phyloP scores from a whole-genome alignment of 2,329 filamentous ascomycete species.

The Knoxdaviesia capensis region DNA sequence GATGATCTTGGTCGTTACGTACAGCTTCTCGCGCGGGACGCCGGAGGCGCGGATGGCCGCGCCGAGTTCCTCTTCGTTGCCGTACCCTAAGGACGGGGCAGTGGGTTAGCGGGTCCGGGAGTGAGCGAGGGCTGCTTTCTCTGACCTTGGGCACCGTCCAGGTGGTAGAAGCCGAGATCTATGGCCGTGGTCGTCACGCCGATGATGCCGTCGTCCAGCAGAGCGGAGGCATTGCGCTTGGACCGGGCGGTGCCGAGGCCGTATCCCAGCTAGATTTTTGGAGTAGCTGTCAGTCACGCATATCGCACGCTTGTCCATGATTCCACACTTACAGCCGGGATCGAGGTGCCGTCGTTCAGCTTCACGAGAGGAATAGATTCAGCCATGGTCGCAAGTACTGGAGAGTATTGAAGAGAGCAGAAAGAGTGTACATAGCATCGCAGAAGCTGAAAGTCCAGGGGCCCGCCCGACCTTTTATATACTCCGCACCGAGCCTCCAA shows the following conservation, averaged over 20 bases:
- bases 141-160: constrained; percentile 54
- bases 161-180: constrained; percentile 47
- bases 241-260: constrained; percentile 50
- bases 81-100: constrained; percentile 24
- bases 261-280: constrained; percentile 38
- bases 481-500: too few species aligned
- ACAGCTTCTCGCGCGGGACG: constrained; percentile 46
- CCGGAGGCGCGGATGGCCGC: constrained; percentile 46
- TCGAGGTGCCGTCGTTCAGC: constrained; percentile 53
- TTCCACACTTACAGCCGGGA: constrained; percentile 37
- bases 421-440: neutral
- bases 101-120: neutral
- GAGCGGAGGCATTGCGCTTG: constrained; percentile 26
- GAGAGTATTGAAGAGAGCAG: neutral
- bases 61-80: constrained; percentile 51
- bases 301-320: neutral
- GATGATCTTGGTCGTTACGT: constrained; percentile 40
- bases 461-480: too few species aligned
- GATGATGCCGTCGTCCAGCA: constrained; percentile 33
- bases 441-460: too few species aligned
- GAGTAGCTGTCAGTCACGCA: neutral
- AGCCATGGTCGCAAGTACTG: neutral
- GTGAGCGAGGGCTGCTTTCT: neutral
- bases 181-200: constrained; percentile 39
- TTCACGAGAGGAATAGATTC: constrained; percentile 35